Evolutionary conservation across 169 alveolate species (phyloP).

Genomic region (Perkinsus chesapeaki): DNA sequence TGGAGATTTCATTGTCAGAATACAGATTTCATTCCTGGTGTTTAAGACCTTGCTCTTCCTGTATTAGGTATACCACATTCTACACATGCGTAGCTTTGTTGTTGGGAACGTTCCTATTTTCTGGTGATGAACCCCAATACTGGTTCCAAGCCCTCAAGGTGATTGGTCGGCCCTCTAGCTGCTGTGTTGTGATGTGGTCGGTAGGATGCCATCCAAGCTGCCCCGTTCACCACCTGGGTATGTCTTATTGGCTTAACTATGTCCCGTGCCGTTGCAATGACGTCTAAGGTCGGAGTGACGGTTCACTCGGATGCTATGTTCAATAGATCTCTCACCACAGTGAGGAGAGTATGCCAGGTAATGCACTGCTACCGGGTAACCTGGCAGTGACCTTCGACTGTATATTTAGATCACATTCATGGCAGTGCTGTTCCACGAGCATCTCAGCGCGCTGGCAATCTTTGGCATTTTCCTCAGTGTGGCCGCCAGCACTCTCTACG

Average conservation of each 20-base stretch:
- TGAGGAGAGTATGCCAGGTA: neutral
- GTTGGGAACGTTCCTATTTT: neutral
- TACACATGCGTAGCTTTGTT: neutral
- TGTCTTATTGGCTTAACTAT: neutral
- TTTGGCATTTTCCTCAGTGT: neutral
- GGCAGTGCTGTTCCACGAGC: neutral
- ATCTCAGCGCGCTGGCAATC: neutral
- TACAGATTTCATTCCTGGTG: neutral
- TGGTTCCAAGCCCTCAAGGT: neutral
- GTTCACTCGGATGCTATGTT: neutral
- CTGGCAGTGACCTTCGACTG: neutral
- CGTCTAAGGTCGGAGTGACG: neutral
- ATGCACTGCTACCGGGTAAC: neutral
- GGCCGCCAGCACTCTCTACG: neutral
- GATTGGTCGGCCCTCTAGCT: neutral
- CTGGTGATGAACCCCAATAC: neutral
- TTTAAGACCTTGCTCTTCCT: neutral
- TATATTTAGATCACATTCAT: neutral
- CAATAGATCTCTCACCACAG: neutral
- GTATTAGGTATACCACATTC: neutral
- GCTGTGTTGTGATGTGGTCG: neutral
- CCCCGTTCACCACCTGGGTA: neutral
- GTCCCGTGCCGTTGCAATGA: neutral
- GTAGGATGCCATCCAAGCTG: neutral
- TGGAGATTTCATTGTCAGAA: neutral